Base-by-base conservation (phyloP, 148 eudicot genomes). In the Chenopodium album region DNA sequence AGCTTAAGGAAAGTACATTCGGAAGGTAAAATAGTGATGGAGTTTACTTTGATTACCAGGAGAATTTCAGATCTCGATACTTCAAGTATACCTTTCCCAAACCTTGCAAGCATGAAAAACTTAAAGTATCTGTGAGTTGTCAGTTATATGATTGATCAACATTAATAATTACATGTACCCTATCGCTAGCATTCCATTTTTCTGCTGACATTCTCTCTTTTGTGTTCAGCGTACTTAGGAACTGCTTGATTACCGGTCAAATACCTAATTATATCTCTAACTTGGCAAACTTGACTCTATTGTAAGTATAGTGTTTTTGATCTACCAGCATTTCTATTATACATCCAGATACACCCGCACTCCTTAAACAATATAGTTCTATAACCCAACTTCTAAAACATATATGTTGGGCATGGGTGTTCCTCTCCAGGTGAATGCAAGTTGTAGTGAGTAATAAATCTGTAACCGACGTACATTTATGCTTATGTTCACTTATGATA, bases 31-130 rank as follows among this genome's bases (percentile, higher is more conserved):
- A 41, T 9, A 17, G 9, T 34, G 0, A 71, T 71, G 50, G 9
- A 37, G 37, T 74, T 68, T 64, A 62, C 68, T 78, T 80, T 80
- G 71, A 80, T 81, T 84, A 64, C 44, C 88, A 95, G 98, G 97
- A 89, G 91, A 85, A 92, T 95, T 80, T 87, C 93, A 52, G 97
- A 92, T 87, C 86, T 94, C 73, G 75, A 67, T 32, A 88, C 90
- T 72, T 32, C 83, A 41, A 64, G 69, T 79, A 73, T 70, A 68
- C 54, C 46, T 48, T 88, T 95, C 84, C 98, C 98, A n/a, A 84
- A 91, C 82, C 76, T 95, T 73, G 26, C 62, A 13, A 78, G 23
- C 70, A 29, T 88, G 93, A 69, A 26, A 83, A 67, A 66, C 10
- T 71, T 94, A 83, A 1, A 19, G 46, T 9, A 3, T 9, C 79